Base-by-base conservation (phyloP, 345 rosid genomes). In the Pistacia atlantica region DNA sequence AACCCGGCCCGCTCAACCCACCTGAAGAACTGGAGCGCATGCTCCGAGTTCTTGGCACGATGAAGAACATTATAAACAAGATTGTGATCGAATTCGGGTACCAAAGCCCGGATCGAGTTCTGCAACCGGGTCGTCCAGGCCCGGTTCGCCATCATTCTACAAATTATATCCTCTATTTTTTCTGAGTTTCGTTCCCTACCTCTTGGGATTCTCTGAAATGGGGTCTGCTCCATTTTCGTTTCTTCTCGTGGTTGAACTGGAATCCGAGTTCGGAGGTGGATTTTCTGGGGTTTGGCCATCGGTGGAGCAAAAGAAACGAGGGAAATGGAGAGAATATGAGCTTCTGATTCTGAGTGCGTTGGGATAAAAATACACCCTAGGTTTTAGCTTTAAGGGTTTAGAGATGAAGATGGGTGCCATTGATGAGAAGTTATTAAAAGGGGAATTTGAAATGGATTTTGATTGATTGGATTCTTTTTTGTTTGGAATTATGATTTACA, bases 51-150 rank as follows among this genome's bases (percentile, higher is more conserved):
- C 67, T 81, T 84, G 4, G 98, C 91, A 14, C 91, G 83, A 67
- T 95, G 97, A 73, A 91, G 79, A 1, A 93, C 97, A 51, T 93
- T 95, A 73, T 93, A 93, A 9, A 93, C 97, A 12, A 95, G 70
- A 4, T 96, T 80, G 73, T 89, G 88, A 66, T 93, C 97, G 76
- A 94, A 95, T 62, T 86, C 88, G 9, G 97, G 93, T 14, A 90
- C 97, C 35, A 95, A 81, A 72, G 82, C 77, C 76, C 98, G 91
- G 77, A 95, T 93, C 73, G 97, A 90, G 80, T 90, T 95, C 85
- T 95, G 97, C 75, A 95, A 81, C 12, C 97, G 91, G 64, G 97
- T 93, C 38, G 97, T 95, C 98, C 97, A 95, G 9, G 86, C 92
- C 46, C 95, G 89, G 14, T 81, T 88, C 42, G 87, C 86, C 97